Base-by-base conservation (phyloP, 1,139 yeast genomes). In the Protomyces macrosporus region DNA sequence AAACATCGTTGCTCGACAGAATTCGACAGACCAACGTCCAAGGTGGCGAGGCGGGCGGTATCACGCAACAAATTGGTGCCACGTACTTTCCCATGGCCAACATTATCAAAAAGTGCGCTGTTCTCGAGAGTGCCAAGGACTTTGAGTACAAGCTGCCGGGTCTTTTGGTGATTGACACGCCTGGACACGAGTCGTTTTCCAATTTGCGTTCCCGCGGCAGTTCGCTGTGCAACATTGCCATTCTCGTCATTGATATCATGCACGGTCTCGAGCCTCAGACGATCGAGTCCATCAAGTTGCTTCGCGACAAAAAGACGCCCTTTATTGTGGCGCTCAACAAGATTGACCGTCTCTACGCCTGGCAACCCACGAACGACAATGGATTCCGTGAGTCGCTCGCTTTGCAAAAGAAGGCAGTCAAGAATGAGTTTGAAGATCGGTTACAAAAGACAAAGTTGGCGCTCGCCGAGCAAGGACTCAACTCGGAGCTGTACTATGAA, bases 1-100 rank as follows among this genome's bases (percentile, higher is more conserved):
- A 93, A 78, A 93, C 98, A 68, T 93, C 93, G 76, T 83, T 93
- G 70, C 82, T 93, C 75, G 99, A 93, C 75, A 95, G 93, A 77
- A 86, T 93, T 70, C 95, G 99, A 80, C 97, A 93, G 81, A 95
- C 98, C 57, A 93, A 93, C 73, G 99, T 93, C 67, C 99, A 93
- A 81, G 98, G 97, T 76, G 99, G 98, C 75, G 99, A 93, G 80
- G 99, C 98, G 65, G 99, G 99, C 81, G 99, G 99, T 81, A 95
- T 93, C 75, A 93, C 99, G 70, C 99, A 93, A 82, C 99, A 93
- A 78, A 93, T 93, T 75, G 99, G 99, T 84, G 99, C 99, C 61
- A 95, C 98, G 34, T 95, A 91, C 77, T 95, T 93, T 89, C 98
- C 98, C 66, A 91, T 93, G 71, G 95, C 88, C 40, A 90, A 98